Evolutionary conservation across 768 basidiomycete species (phyloP).

Genomic region (Coprinellus aureogranulatus): DNA sequence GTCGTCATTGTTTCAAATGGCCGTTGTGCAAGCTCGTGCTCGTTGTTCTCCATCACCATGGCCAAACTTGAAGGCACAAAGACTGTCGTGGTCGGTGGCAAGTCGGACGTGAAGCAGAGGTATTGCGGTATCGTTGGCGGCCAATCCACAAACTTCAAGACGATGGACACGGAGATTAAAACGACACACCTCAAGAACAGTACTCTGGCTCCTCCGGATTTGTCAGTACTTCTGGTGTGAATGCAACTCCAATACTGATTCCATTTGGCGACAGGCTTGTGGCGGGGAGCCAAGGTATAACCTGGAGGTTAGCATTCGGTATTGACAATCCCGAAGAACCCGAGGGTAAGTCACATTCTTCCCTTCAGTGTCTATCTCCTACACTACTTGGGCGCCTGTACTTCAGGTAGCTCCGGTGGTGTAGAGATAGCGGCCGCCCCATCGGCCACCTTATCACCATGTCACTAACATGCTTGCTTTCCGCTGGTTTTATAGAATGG

Average conservation of each 20-base stretch:
- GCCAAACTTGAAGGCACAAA: slow-evolving; percentile 54
- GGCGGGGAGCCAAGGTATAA: slow-evolving; percentile 60
- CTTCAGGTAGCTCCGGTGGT: too few species aligned
- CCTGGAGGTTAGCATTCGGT: slow-evolving; percentile 64
- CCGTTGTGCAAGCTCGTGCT: slow-evolving; percentile 52
- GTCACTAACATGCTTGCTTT: too few species aligned
- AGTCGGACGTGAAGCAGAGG: slow-evolving; percentile 47
- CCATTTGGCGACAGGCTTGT: slow-evolving; percentile 36
- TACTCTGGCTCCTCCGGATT: slow-evolving; percentile 58
- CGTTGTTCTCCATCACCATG: slow-evolving; percentile 59
- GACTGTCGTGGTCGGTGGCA: slow-evolving; percentile 57
- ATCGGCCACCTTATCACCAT: too few species aligned
- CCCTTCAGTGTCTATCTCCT: not conserved
- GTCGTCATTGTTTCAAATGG: slow-evolving; percentile 59
- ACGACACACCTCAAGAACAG: slow-evolving; percentile 53
- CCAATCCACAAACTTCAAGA: slow-evolving; percentile 57
- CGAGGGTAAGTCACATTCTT: slow-evolving; percentile 43
- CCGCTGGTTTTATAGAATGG: slow-evolving; percentile 44
- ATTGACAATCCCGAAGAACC: slow-evolving; percentile 49
- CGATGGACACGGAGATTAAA: slow-evolving; percentile 63
- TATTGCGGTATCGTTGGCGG: slow-evolving; percentile 66
- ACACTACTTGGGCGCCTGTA: too few species aligned
- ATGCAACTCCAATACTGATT: not conserved
- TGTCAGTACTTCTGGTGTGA: slow-evolving; percentile 35
- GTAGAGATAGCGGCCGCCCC: too few species aligned